Percentiles rank a stretch among this genome's conserved stretches.
Evolutionary conservation across 1,284 basidiomycete species (phyloP).

Genomic region (Phellinidium pouzarii): DNA sequence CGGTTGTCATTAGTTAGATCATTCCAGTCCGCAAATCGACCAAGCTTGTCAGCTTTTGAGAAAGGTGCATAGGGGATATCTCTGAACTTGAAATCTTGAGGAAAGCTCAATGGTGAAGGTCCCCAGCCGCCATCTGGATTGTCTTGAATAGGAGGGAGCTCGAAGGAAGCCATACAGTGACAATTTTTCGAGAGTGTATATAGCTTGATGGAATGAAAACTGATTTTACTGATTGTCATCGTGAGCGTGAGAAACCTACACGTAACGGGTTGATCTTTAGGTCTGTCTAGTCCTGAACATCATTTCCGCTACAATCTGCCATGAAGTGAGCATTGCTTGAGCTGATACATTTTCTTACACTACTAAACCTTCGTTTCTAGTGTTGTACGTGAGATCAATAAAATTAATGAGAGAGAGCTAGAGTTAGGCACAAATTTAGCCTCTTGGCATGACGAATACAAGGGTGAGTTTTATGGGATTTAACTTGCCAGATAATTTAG

Average conservation of each 20-base stretch:
- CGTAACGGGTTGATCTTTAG: not conserved
- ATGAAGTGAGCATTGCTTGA: slow-evolving; percentile 64
- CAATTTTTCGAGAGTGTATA: not conserved
- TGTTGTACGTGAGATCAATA: slow-evolving; percentile 87
- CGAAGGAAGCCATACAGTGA: slow-evolving; percentile 61
- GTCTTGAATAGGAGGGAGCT: slow-evolving; percentile 71
- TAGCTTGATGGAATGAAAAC: not conserved
- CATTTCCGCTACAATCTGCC: slow-evolving; percentile 21
- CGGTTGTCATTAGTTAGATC: slow-evolving; percentile 62
- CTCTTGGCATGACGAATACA: slow-evolving; percentile 99
- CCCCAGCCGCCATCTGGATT: slow-evolving; percentile 82
- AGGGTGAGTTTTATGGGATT: slow-evolving; percentile 39
- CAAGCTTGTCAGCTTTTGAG: slow-evolving; percentile 97
- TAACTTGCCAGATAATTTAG: not conserved
- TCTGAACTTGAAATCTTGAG: slow-evolving; percentile 77
- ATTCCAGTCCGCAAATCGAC: slow-evolving; percentile 98
- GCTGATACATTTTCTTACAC: not conserved
- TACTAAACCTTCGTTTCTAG: slow-evolving; percentile 37
- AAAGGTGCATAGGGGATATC: slow-evolving; percentile 96
- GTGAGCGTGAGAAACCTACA: not conserved
- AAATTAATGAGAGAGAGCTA: slow-evolving; percentile 91
- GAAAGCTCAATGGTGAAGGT: slow-evolving; percentile 67
- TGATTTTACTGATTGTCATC: not conserved
- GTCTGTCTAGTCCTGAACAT: slow-evolving; percentile 7
- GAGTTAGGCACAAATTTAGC: slow-evolving; percentile 66